Conservation (phyloP, 2,329 filamentous ascomycete species). For the Aureobasidium sp. region DNA sequence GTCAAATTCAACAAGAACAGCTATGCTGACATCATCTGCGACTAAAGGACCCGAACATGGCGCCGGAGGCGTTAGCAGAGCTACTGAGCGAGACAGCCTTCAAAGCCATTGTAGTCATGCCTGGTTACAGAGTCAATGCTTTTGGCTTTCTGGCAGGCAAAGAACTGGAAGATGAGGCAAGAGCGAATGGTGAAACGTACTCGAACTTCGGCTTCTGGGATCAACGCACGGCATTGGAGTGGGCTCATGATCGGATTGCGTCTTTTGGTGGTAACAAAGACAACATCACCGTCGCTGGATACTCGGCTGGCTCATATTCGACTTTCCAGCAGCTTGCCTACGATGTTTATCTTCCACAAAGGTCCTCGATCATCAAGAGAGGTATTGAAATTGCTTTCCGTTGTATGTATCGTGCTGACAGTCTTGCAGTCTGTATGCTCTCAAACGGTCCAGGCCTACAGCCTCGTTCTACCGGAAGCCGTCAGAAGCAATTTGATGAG, state of each 20-base stretch:
- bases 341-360: conserved; percentile 43
- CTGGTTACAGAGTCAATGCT: conserved; percentile 50
- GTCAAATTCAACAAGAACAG: neutral
- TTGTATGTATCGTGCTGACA: neutral
- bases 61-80: conserved; percentile 35
- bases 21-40: neutral
- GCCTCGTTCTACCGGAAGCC: conserved; percentile 41
- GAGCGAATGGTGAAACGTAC: conserved; percentile 30
- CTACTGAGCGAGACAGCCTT: conserved; percentile 45
- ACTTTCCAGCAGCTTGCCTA: conserved; percentile 52
- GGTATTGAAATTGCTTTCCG: conserved; percentile 26
- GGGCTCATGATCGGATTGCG: conserved; percentile 46
- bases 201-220: conserved; percentile 54
- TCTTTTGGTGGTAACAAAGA: conserved; percentile 46
- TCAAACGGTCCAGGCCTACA: conserved; percentile 50
- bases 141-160: conserved; percentile 49
- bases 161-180: conserved; percentile 41
- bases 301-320: conserved; percentile 50
- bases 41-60: conserved; percentile 35
- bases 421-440: conserved; percentile 36
- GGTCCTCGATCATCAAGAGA: conserved; percentile 43
- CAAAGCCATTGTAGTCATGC: conserved; percentile 47
- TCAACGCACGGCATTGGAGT: conserved; percentile 49
- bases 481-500: conserved; percentile 48
- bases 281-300: conserved; percentile 50